Percentiles rank a stretch among this genome's conserved stretches.
Conservation (phyloP, 2,329 filamentous ascomycete species). For the Botryotinia calthae region DNA sequence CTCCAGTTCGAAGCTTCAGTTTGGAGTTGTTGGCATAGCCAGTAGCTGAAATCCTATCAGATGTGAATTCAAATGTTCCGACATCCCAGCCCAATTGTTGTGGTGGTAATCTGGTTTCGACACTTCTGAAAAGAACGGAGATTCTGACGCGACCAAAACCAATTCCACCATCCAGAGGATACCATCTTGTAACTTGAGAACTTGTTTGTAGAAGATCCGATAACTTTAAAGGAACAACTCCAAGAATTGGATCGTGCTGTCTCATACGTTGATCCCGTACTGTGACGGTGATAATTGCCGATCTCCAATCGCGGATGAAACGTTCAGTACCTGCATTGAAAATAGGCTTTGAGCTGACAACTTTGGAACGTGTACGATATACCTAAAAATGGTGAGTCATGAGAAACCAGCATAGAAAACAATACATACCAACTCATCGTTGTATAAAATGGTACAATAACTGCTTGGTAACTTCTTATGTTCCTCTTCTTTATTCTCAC, state of each 20-base stretch:
- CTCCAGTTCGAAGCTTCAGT: slow-evolving; percentile 81
- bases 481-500: slow-evolving; percentile 83
- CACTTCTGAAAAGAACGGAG: slow-evolving; percentile 83
- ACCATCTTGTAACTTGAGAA: slow-evolving; percentile 83
- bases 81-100: slow-evolving; percentile 90
- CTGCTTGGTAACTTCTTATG: slow-evolving; percentile 78
- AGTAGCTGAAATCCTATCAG: slow-evolving; percentile 61
- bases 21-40: slow-evolving; percentile 63
- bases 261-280: slow-evolving; percentile 86
- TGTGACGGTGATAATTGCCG: slow-evolving; percentile 78
- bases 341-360: slow-evolving; percentile 89
- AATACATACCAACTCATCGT: slow-evolving; percentile 69
- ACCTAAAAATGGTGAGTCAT: slow-evolving; percentile 44
- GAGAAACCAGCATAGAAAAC: neutral
- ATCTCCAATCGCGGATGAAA: slow-evolving; percentile 92
- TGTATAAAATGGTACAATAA: slow-evolving; percentile 89
- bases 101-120: slow-evolving; percentile 83
- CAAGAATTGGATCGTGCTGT: slow-evolving; percentile 91
- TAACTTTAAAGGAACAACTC: slow-evolving; percentile 83
- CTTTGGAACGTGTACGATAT: slow-evolving; percentile 94
- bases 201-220: slow-evolving; percentile 84
- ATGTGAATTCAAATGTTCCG: slow-evolving; percentile 86
- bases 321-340: slow-evolving; percentile 95
- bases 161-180: slow-evolving; percentile 92
- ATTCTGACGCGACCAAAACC: slow-evolving; percentile 88